Percentiles rank a stretch among this genome's conserved stretches.
Evolutionary conservation across 2,329 filamentous ascomycete genomes (phyloP).

Genomic region (Penicillium sclerotiorum): DNA sequence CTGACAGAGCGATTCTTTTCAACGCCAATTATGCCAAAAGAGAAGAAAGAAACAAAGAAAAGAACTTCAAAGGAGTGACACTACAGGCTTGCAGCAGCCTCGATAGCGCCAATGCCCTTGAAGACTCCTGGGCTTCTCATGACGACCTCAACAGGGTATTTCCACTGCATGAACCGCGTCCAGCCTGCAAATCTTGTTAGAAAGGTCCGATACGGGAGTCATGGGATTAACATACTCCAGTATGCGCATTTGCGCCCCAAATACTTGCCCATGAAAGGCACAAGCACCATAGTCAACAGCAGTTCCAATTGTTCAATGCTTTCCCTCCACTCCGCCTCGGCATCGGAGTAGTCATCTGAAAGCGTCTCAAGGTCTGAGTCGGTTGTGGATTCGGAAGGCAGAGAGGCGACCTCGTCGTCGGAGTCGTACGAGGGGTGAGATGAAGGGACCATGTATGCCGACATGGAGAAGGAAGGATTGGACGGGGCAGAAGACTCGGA

Average conservation of each 20-base stretch:
- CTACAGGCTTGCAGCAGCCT: conserved; percentile 52
- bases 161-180: conserved; percentile 93
- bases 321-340: conserved; percentile 92
- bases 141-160: conserved; percentile 77
- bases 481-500: conserved; percentile 31
- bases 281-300: conserved; percentile 88
- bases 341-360: conserved; percentile 70
- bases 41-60: background rate
- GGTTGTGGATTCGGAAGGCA: conserved; percentile 44
- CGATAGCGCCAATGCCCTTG: conserved; percentile 64
- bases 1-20: background rate
- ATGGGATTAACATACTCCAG: conserved; percentile 67
- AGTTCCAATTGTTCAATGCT: conserved; percentile 92
- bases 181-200: conserved; percentile 63
- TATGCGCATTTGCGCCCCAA: conserved; percentile 93
- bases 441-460: conserved; percentile 44
- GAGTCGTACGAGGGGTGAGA: conserved; percentile 31
- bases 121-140: conserved; percentile 63
- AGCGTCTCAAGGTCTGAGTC: conserved; percentile 47
- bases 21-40: conserved; percentile 4
- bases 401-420: conserved; percentile 47
- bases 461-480: conserved; percentile 41
- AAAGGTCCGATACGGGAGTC: background rate
- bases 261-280: conserved; percentile 93
- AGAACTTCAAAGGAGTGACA: background rate